Base-by-base conservation (phyloP, 2,329 filamentous ascomycete species). In the Diaporthe caulivora region DNA sequence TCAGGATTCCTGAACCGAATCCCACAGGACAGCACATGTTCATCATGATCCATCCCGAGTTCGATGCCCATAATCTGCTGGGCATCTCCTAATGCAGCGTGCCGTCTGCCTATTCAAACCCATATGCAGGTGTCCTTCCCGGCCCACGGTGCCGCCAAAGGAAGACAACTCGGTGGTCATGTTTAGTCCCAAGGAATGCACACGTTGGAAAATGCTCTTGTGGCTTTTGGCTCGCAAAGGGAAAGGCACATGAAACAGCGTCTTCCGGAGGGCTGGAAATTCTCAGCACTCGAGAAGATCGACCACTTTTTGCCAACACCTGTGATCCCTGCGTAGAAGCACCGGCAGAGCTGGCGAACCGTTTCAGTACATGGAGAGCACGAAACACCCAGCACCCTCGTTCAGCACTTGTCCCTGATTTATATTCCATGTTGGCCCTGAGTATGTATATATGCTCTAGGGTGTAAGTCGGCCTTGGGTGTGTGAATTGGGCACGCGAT, bases 51-150 rank as follows among this genome's bases (percentile, higher is more conserved):
- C n/a, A 47, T 11, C 18, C 7, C 34, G 15, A 53, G 11, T 21
- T 3, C 24, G 47, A n/a, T 9, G 26, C 17, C 8, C n/a, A 26
- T 2, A 10, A 11, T 24, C 21, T 26, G 15, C 26, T 21, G 13
- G 31, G 47, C 47, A 24, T 40, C 21, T 65, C 62, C 47, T 24
- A 53, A 67, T 40, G 62, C 47, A 67, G 62, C 47, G 4, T 53
- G 17, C 47, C 47, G 62, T 65, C 44, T 37, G 44, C 17, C n/a
- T 53, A 67, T 67, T 67, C 44, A 67, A 29, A 31, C 62, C 62
- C 62, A 67, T 24, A 67, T 53, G 62, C 62, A 67, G 62, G 29
- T 21, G 31, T 18, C 44, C 15, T 37, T 21, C 21, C 34, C 31
- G 42, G 21, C 11, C 11, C 18, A 24, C 29, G 10, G 1, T n/a